Evolutionary conservation across 192 early-diverging fungal species (phyloP), one percentile per base, ranked within the genome.

Genomic region (Coemansia furcata): DNA sequence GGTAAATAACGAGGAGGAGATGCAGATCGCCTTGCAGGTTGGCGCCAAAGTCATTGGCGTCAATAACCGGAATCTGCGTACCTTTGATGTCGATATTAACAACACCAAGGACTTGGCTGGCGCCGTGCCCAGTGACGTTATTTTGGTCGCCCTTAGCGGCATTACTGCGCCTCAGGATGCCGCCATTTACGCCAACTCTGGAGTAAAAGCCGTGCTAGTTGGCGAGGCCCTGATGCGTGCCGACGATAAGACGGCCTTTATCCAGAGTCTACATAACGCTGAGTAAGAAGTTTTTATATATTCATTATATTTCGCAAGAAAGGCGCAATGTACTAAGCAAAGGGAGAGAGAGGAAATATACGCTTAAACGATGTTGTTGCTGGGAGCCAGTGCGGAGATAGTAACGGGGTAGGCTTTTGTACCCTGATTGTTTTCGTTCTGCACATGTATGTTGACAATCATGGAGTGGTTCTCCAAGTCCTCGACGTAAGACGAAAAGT

Each of bases 41-140:
- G 95, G 92, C 0, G 88, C 98, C 29, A 87, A 86, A 69, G 88
- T 98, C 26, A 91, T 99, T 72, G 98, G 98, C 60, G 94, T 98
- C 71, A 99, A 99, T 78, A 99, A 99, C 84, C 87, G 98, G 44
- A 95, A 99, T 68, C 78, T 99, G 76, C 93, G 98, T 73, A 95
- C 90, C 50, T 99, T 99, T 84, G 90, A 90, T 52, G 94, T 98
- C 12, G 98, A 99, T 67, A 92, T 96, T 87, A 72, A 80, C 65
- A 91, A 91, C 2, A 97, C 98, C 0, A 86, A 86, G 6, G 68
- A 82, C 10, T 80, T 99, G 32, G 94, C 93, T 23, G 74, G 80
- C 30, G 66, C 30, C 2, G 92, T 95, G 12, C 90, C 92, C 30
- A 66, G 88, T 26, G 88, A 79, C 19, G 87, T 90, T 12, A 85